Evolutionary conservation across 768 basidiomycete genomes (phyloP), one percentile per base, ranked within the genome.

Genomic region (Tylopilus sp.): DNA sequence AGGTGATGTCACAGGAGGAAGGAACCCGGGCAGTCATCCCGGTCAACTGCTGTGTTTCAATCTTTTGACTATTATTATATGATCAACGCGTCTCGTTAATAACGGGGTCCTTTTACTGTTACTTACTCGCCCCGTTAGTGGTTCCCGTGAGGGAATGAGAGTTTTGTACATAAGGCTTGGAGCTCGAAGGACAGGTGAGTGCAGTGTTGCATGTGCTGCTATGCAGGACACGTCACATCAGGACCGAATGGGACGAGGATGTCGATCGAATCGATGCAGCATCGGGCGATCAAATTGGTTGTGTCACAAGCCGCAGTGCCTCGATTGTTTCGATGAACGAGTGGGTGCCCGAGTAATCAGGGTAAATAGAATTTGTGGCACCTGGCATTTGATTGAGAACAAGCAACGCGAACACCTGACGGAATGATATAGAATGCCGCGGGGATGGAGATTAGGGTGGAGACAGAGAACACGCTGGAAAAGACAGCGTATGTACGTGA

Each of bases 401-500:
- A 40, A 48, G 14, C 54, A 49, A 30, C 48, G 53, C 51, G 50
- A 45, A 50, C 52, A 49, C 19, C 51, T 53, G 60, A 55, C 48
- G 52, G 31, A n/a, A 56, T 50, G 56, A 55, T 48, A 55, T 44
- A 56, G 44, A 68, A 61, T 52, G 59, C 68, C 70, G 68, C 68
- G 68, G 68, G 57, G 53, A 58, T 58, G 67, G 63, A 68, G 62
- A 60, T 63, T 60, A 60, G 63, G 62, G 66, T 66, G 66, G 64
- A 66, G 64, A 58, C 55, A 59, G 54, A 58, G 45, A 61, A 60
- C 60, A 70, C 58, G 67, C 59, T 62, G 66, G 46, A 69, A 58
- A 61, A 50, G 63, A 67, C 57, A 48, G 63, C 52, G 53, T 41
- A 60, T 64, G 70, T 70, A 70, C 69, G 70, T 70, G 69, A 70